Evolutionary conservation across 163 green algal genomes (phyloP).

Genomic region (Scenedesmus sp.): DNA sequence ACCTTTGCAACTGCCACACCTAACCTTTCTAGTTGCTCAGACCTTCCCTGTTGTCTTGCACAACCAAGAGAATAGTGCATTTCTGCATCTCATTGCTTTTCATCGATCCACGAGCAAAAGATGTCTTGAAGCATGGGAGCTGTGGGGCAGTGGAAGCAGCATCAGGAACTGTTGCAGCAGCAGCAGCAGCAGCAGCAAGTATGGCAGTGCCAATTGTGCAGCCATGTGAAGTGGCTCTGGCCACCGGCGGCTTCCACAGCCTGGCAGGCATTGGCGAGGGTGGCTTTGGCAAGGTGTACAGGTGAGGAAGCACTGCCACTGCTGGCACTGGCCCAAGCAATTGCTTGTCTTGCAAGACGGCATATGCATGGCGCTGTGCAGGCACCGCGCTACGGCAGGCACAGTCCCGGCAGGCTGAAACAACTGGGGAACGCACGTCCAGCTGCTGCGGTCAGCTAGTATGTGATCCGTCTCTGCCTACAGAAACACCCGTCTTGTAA

Average conservation of each 20-base stretch:
- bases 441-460: too few relatives aligned
- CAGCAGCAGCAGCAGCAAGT: not conserved
- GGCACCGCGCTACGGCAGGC: too few relatives aligned
- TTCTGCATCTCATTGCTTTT: not conserved
- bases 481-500: too few relatives aligned
- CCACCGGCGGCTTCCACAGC: slow-evolving; percentile 60
- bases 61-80: not conserved
- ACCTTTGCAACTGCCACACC: not conserved
- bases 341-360: too few relatives aligned
- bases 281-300: slow-evolving; percentile 68
- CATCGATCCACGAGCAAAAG: not conserved
- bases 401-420: too few relatives aligned
- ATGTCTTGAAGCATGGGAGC: not conserved
- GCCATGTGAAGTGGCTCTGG: slow-evolving; percentile 44
- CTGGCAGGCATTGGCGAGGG: slow-evolving; percentile 61
- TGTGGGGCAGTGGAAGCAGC: not conserved
- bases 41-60: not conserved
- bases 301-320: not conserved
- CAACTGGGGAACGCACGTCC: too few relatives aligned
- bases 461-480: too few relatives aligned
- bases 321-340: not conserved
- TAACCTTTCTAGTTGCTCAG: not conserved
- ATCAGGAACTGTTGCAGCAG: not conserved
- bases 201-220: not conserved
- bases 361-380: not conserved